A percentile compares a stretch with the other conserved stretches of the same genome.
phyloP scores from a whole-genome alignment of 495 filamentous ascomycete genomes.

The Aspergillus ostianus region DNA sequence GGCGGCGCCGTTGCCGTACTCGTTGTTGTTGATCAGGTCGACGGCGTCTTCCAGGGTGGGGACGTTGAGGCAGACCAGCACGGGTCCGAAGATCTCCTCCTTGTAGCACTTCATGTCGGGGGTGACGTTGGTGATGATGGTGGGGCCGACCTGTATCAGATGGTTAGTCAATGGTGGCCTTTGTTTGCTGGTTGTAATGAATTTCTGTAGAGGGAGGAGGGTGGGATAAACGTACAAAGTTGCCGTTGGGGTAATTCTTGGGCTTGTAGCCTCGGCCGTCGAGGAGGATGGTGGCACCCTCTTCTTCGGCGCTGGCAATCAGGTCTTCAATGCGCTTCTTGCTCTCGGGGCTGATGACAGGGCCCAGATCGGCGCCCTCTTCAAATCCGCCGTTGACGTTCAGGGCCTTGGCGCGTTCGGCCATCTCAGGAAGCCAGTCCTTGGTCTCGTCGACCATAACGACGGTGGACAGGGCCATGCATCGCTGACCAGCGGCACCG shows the following conservation, averaged over 20 bases:
- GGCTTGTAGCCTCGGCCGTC: slow-evolving; percentile 82
- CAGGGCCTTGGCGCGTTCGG: slow-evolving; percentile 85
- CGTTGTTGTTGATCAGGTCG: slow-evolving; percentile 63
- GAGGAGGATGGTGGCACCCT: slow-evolving; percentile 92
- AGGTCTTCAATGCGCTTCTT: slow-evolving; percentile 86
- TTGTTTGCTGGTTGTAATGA: too few relatives aligned
- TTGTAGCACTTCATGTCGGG: slow-evolving; percentile 91
- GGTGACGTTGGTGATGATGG: slow-evolving; percentile 91
- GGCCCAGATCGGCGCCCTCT: slow-evolving; percentile 89
- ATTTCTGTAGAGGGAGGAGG: neutral
- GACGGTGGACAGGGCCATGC: slow-evolving; percentile 93
- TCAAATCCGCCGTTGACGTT: slow-evolving; percentile 95
- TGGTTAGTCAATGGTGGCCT: neutral
- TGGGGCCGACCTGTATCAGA: slow-evolving; percentile 65
- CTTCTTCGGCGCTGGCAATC: slow-evolving; percentile 84
- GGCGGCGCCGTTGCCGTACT: slow-evolving; percentile 69
- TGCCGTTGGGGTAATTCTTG: slow-evolving; percentile 14
- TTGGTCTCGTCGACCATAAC: slow-evolving; percentile 95
- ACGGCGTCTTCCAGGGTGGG: slow-evolving; percentile 80
- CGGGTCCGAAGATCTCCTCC: slow-evolving; percentile 97
- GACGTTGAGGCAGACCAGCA: slow-evolving; percentile 81
- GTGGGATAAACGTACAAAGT: slow-evolving; percentile 6
- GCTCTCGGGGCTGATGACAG: slow-evolving; percentile 90
- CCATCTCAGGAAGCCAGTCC: slow-evolving; percentile 88
- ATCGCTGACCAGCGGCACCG: slow-evolving; percentile 93